Percentiles rank a stretch among this genome's conserved stretches.
phyloP scores from a whole-genome alignment of 2,329 filamentous ascomycete species.

The Reticulascus tulasneorum region DNA sequence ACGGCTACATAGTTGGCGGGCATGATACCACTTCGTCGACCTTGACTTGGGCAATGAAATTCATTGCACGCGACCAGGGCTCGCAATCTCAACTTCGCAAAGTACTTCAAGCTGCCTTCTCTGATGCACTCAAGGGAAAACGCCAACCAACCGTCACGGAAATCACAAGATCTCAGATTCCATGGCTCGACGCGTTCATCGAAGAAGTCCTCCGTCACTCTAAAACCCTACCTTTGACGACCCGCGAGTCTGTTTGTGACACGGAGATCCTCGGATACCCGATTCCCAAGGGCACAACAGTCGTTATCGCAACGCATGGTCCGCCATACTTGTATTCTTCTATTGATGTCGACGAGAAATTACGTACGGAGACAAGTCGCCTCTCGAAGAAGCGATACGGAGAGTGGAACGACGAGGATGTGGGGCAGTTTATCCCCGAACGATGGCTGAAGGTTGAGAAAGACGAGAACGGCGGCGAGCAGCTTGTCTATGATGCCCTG shows the following conservation, averaged over 20 bases:
- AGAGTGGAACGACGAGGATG: conserved; percentile 6
- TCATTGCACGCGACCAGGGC: conserved; percentile 10
- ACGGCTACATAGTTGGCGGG: conserved; percentile 21
- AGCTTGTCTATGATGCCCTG: conserved; percentile 17
- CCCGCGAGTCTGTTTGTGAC: conserved; percentile 20
- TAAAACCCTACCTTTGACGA: conserved; percentile 17
- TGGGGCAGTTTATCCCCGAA: conserved; percentile 15
- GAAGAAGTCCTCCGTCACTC: conserved; percentile 24
- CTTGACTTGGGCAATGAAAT: conserved; percentile 20
- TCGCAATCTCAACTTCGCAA: conserved; percentile 23
- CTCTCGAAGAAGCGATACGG: background rate
- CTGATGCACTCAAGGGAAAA: conserved; percentile 11
- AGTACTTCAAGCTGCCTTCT: conserved; percentile 12
- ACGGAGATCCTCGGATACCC: conserved; percentile 18
- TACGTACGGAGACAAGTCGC: conserved; percentile 6
- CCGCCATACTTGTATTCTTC: conserved; percentile 2
- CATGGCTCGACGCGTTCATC: conserved; percentile 23
- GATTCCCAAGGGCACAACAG: conserved; percentile 21
- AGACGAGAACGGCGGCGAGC: conserved; percentile 4
- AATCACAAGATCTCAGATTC: conserved; percentile 13
- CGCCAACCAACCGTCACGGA: conserved; percentile 17
- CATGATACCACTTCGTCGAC: conserved; percentile 21
- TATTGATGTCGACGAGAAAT: conserved; percentile 12
- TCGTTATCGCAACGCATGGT: conserved; percentile 12
- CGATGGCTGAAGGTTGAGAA: conserved; percentile 15